phyloP scores from a whole-genome alignment of 2,329 filamentous ascomycete species.

The Fusarium luffae region DNA sequence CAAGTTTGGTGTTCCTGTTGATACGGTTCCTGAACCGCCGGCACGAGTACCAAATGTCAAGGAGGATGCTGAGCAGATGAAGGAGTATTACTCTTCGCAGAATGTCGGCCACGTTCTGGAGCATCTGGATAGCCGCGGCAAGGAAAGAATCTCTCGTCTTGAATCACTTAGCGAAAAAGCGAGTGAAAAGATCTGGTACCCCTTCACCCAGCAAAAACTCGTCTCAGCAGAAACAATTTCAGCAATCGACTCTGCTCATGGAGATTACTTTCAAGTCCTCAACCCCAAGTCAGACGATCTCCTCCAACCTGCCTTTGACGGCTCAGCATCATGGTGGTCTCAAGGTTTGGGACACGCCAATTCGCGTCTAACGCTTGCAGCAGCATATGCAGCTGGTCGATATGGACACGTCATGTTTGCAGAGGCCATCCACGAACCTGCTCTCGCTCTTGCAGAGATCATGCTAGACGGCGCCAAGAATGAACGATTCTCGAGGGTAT shows the following conservation, averaged over 20 bases:
- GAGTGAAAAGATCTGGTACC: slow-evolving; percentile 80
- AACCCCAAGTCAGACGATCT: slow-evolving; percentile 17
- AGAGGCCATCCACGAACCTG: slow-evolving; percentile 81
- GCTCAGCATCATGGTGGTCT: slow-evolving; percentile 92
- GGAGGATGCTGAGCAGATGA: slow-evolving; percentile 68
- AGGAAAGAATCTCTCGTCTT: slow-evolving; percentile 66
- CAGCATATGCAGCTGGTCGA: slow-evolving; percentile 82
- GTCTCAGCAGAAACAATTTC: slow-evolving; percentile 72
- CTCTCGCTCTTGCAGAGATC: slow-evolving; percentile 73
- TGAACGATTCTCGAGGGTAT: slow-evolving; percentile 74
- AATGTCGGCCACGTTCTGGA: slow-evolving; percentile 60
- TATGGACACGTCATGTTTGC: slow-evolving; percentile 94
- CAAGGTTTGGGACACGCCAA: slow-evolving; percentile 87
- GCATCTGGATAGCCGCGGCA: slow-evolving; percentile 64
- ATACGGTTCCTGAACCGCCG: slow-evolving; percentile 70
- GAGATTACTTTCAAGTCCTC: slow-evolving; percentile 78
- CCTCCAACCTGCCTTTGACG: slow-evolving; percentile 75
- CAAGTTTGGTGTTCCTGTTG: slow-evolving; percentile 66
- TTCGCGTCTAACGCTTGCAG: slow-evolving; percentile 75
- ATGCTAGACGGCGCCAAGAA: slow-evolving; percentile 71
- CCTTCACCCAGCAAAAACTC: slow-evolving; percentile 82
- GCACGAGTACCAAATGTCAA: slow-evolving; percentile 50
- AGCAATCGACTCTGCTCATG: slow-evolving; percentile 82
- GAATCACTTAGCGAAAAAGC: slow-evolving; percentile 72
- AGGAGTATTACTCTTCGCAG: slow-evolving; percentile 68